Evolutionary conservation across 202 grass and related monocot genomes (phyloP).

Genomic region (Zoysia matrella): DNA sequence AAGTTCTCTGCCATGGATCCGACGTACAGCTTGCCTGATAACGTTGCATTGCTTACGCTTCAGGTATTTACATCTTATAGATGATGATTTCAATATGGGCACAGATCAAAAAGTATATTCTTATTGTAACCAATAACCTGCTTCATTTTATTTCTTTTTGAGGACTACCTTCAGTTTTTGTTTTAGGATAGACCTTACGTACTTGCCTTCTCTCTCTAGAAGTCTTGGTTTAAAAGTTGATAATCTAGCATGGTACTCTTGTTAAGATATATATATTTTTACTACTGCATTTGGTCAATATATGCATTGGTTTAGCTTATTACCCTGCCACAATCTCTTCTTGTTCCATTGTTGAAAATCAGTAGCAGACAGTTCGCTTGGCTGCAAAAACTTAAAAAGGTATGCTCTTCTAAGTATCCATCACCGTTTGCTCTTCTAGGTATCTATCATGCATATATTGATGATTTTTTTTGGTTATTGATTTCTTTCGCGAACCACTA

Average conservation of each 20-base stretch:
- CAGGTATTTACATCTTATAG: slow-evolving; percentile 54
- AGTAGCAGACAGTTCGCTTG: slow-evolving; percentile 3
- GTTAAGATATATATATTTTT: neutral
- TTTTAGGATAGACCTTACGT: no score
- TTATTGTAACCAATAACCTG: neutral
- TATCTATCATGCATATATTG: neutral
- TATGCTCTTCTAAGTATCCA: slow-evolving; percentile 8
- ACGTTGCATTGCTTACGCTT: slow-evolving; percentile 91
- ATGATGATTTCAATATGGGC: neutral
- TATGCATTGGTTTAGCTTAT: neutral
- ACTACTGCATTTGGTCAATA: neutral
- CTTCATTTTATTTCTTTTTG: neutral
- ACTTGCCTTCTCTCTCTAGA: no score
- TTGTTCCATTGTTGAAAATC: slow-evolving; percentile 10
- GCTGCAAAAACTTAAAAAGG: slow-evolving; percentile 4
- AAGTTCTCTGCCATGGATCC: slow-evolving; percentile 87
- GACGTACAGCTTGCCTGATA: slow-evolving; percentile 89
- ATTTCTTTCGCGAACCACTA: neutral
- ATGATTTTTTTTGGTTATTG: neutral
- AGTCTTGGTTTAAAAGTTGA: neutral
- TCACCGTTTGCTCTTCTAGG: neutral
- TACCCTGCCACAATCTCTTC: neutral
- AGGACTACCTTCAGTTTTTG: neutral
- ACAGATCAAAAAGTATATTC: neutral
- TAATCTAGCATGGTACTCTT: neutral